Evolutionary conservation across 83 land plant genomes (phyloP).

Genomic region (Picea abies): DNA sequence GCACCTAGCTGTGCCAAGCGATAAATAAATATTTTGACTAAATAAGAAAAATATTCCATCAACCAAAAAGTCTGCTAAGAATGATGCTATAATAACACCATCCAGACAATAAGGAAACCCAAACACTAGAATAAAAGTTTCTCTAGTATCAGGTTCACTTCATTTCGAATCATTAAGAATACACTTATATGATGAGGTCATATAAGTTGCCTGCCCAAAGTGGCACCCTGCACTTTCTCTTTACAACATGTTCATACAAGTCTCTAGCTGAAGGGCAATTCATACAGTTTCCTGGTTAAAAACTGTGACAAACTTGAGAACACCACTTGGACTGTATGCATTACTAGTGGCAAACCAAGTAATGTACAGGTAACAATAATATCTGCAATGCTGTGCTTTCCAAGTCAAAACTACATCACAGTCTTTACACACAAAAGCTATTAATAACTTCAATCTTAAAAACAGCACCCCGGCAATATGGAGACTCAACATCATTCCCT

Average conservation of each 20-base stretch:
- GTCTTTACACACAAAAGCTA: constrained; percentile 7
- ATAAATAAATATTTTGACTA: not conserved
- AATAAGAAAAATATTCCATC: not conserved
- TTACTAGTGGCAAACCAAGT: constrained; percentile 1
- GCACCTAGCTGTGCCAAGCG: not conserved
- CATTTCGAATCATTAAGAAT: constrained; percentile 4
- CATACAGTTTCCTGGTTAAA: constrained; percentile 8
- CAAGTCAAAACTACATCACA: not conserved
- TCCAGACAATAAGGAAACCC: not conserved
- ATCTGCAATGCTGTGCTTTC: not conserved
- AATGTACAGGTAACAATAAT: constrained; percentile 3
- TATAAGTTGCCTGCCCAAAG: constrained; percentile 4
- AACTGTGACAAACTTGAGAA: not conserved
- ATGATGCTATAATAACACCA: not conserved
- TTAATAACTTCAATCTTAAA: not conserved
- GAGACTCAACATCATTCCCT: not conserved
- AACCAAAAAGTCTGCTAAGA: too few species aligned
- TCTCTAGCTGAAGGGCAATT: constrained; percentile 2
- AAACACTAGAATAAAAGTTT: not conserved
- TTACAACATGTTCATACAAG: constrained; percentile 4
- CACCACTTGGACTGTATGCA: not conserved
- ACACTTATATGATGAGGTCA: not conserved
- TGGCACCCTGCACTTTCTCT: constrained; percentile 7
- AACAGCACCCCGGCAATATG: constrained; percentile 4
- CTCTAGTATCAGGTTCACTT: constrained; percentile 4